A percentile compares a stretch with the other conserved stretches of the same genome.
Conservation (phyloP, 1,284 basidiomycete genomes). For the Papiliotrema nemorosa region DNA sequence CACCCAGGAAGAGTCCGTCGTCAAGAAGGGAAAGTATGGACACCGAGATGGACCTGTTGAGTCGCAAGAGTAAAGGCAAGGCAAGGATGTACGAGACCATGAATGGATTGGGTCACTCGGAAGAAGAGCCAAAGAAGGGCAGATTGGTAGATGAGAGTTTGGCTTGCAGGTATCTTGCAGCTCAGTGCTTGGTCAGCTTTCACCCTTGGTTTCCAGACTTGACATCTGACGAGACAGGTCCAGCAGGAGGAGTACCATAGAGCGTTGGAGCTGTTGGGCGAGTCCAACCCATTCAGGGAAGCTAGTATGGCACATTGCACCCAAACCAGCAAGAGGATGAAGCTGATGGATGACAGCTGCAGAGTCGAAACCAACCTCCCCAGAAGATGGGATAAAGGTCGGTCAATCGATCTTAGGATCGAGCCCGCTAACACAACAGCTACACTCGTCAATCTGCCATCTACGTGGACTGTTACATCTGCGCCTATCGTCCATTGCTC, state of each 20-base stretch:
- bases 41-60: not conserved
- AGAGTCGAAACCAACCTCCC: slow-evolving; percentile 53
- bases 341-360: not conserved
- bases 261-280: slow-evolving; percentile 88
- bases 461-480: slow-evolving; percentile 90
- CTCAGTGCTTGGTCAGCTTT: slow-evolving; percentile 74
- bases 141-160: slow-evolving; percentile 82
- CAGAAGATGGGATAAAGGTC: slow-evolving; percentile 83
- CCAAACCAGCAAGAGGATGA: not conserved
- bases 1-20: slow-evolving; percentile 39
- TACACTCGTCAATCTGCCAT: slow-evolving; percentile 93
- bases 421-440: slow-evolving; percentile 51
- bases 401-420: not conserved
- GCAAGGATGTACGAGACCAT: slow-evolving; percentile 3
- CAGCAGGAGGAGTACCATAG: slow-evolving; percentile 89
- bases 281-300: slow-evolving; percentile 76
- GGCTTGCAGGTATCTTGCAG: slow-evolving; percentile 88
- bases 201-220: not conserved
- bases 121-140: slow-evolving; percentile 2
- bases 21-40: not conserved
- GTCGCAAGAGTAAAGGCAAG: slow-evolving; percentile 16
- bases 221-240: slow-evolving; percentile 52
- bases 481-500: slow-evolving; percentile 80
- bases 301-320: slow-evolving; percentile 51
- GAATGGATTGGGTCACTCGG: not conserved